These are phyloP conservation scores for Lichtheimia hyalospora DNA, from an alignment of 371 early-diverging fungal species.

Conservation along the genomic window DNA sequence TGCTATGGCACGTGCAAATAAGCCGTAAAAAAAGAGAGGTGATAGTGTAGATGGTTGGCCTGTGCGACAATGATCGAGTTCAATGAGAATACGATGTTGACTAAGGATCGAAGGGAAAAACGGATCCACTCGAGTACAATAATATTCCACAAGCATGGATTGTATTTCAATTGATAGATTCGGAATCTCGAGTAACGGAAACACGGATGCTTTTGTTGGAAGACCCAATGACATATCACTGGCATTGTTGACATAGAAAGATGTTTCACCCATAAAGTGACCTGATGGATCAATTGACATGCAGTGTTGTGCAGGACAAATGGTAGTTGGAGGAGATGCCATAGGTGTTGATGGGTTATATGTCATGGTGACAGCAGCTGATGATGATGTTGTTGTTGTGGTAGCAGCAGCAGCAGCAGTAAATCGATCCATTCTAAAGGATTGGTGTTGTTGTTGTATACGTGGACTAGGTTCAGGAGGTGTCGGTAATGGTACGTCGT, in stretches of 20 bases:
- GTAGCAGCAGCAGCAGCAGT: background rate
- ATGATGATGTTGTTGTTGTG: constrained; percentile 1
- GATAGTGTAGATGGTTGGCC: constrained; percentile 25
- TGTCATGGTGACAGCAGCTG: background rate
- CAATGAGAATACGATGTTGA: constrained; percentile 25
- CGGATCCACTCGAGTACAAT: constrained; percentile 52
- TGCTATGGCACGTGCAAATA: constrained; percentile 37
- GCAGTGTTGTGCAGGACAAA: background rate
- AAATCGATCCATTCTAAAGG: constrained; percentile 4
- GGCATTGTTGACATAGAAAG: constrained; percentile 2
- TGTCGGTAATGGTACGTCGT: constrained; percentile 2
- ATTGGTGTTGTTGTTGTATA: background rate
- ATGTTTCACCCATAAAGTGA: constrained; percentile 13
- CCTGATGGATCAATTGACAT: constrained; percentile 3
- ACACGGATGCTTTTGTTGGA: background rate
- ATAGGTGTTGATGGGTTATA: background rate
- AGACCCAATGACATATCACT: background rate
- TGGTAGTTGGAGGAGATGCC: background rate
- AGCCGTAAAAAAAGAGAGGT: constrained; percentile 34
- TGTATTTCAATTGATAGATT: constrained; percentile 17
- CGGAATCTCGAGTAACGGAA: background rate
- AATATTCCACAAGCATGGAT: constrained; percentile 47
- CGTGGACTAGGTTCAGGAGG: constrained; percentile 1
- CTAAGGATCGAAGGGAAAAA: constrained; percentile 52
- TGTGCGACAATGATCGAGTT: constrained; percentile 15